A percentile compares a stretch with the other conserved stretches of the same genome.
phyloP scores from a whole-genome alignment of 495 filamentous ascomycete species.

The Podospora anserina region DNA sequence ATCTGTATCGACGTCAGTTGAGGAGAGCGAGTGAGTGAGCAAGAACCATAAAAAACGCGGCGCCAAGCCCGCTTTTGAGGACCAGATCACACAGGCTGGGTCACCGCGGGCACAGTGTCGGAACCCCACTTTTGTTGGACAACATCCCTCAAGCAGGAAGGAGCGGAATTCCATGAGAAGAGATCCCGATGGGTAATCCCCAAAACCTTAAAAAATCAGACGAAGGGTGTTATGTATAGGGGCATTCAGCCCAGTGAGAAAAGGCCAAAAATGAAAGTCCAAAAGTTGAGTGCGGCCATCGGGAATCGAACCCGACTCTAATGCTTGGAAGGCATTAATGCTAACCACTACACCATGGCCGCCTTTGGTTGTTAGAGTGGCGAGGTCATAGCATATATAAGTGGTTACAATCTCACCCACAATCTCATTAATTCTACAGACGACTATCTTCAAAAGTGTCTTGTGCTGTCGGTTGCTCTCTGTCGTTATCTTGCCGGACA shows the following conservation, averaged over 20 bases:
- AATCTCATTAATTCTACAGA: no score
- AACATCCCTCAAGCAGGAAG: not conserved
- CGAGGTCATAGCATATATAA: not conserved
- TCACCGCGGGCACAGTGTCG: no score
- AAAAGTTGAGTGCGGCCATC: constrained; percentile 11
- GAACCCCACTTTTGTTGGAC: not conserved
- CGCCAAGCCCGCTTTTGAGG: not conserved
- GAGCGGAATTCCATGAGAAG: not conserved
- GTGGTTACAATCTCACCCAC: no score
- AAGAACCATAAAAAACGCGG: not conserved
- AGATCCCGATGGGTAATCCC: not conserved
- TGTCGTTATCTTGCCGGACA: no score
- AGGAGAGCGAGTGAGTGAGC: not conserved
- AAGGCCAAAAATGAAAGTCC: constrained; percentile 6
- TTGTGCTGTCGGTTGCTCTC: no score
- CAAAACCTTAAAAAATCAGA: not conserved
- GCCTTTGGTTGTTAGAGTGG: constrained; percentile 1
- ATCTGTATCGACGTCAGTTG: no score
- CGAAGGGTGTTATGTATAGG: not conserved
- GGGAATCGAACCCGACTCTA: constrained; percentile 23
- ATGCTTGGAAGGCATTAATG: constrained; percentile 23
- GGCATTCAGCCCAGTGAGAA: no score
- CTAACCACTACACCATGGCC: constrained; percentile 24
- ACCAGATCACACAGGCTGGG: no score
- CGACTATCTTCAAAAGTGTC: no score